Evolutionary conservation across 1,284 basidiomycete species (phyloP).

Genomic region (Porphyrellus sp.): DNA sequence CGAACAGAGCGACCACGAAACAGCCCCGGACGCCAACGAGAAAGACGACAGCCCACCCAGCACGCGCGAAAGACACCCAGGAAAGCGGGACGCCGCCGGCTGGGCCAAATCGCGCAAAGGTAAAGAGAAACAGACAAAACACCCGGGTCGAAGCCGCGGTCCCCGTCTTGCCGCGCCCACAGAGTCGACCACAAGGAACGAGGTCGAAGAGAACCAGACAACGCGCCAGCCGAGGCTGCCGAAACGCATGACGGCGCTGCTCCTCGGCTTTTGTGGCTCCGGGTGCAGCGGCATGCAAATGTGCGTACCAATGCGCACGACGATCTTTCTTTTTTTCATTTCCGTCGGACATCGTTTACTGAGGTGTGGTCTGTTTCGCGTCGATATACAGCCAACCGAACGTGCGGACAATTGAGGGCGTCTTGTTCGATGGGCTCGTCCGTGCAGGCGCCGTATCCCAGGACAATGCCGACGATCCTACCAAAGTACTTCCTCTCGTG

Average conservation of each 20-base stretch:
- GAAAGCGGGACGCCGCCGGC: constrained; percentile 23
- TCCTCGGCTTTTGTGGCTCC: constrained; percentile 78
- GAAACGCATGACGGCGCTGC: constrained; percentile 69
- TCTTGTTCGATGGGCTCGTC: constrained; percentile 85
- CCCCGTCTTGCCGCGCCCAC: constrained; percentile 25
- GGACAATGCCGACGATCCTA: constrained; percentile 90
- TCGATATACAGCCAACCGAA: constrained; percentile 55
- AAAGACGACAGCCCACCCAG: background rate
- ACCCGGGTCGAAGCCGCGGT: constrained; percentile 33
- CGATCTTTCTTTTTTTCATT: no score
- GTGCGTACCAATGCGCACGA: no score
- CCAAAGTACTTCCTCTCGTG: constrained; percentile 57
- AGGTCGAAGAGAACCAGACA: constrained; percentile 16
- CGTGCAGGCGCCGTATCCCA: constrained; percentile 88
- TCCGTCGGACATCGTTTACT: no score
- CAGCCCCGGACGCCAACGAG: no score
- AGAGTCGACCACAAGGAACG: constrained; percentile 33
- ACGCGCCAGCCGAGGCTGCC: constrained; percentile 54
- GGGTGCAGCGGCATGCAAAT: constrained; percentile 95
- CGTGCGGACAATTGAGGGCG: constrained; percentile 86
- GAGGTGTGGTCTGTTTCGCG: no score
- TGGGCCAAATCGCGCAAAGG: constrained; percentile 25
- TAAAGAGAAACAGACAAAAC: constrained; percentile 34
- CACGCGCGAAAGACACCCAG: background rate
- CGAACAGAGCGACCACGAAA: constrained; percentile 1